Evolutionary conservation across 129 eudicot species (phyloP).

Genomic region (Arctium lappa): DNA sequence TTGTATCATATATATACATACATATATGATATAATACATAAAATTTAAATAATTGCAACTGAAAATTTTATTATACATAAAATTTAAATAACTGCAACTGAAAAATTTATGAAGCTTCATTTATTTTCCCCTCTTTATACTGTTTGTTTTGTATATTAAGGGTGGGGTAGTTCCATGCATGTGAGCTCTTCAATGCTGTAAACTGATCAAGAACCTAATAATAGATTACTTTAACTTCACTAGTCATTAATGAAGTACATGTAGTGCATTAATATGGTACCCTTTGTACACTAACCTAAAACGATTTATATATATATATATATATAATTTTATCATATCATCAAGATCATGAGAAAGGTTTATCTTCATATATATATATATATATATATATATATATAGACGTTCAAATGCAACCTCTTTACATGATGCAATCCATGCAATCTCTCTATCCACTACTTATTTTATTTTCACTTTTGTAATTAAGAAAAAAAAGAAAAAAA

Average conservation of each 20-base stretch:
- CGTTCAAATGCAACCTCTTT: no score
- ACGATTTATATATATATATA: constrained; percentile 2
- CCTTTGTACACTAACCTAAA: constrained; percentile 25
- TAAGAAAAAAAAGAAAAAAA: no score
- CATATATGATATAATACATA: neutral
- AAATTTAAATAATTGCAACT: constrained; percentile 3
- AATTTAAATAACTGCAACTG: constrained; percentile 4
- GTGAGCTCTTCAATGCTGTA: constrained; percentile 37
- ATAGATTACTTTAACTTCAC: constrained; percentile 36
- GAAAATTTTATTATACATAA: neutral
- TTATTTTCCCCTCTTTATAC: neutral
- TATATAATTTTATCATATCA: neutral
- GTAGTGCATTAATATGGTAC: constrained; percentile 30
- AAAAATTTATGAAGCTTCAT: constrained; percentile 13
- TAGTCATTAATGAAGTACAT: constrained; percentile 42
- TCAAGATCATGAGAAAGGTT: neutral
- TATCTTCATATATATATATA: no score
- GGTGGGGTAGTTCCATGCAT: constrained; percentile 34
- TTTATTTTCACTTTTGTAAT: no score
- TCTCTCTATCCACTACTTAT: no score
- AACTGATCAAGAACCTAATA: constrained; percentile 41
- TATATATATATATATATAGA: no score
- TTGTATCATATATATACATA: neutral
- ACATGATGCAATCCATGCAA: no score
- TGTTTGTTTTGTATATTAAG: constrained; percentile 30